A percentile compares a stretch with the other conserved stretches of the same genome.
Evolutionary conservation across 192 early-diverging fungal species (phyloP).

Genomic region (Coemansia umbellata): DNA sequence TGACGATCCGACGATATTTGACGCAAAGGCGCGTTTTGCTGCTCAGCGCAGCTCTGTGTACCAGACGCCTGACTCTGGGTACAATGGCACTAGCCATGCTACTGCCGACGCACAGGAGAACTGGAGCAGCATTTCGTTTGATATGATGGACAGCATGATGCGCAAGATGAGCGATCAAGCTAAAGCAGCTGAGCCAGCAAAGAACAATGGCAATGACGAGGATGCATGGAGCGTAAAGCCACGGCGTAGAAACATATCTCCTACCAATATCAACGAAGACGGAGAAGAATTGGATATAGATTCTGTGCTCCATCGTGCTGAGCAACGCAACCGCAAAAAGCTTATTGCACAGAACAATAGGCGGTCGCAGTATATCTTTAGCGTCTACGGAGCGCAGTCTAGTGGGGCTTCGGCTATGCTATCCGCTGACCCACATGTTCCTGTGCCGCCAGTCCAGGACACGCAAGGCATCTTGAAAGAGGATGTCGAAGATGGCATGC

Average conservation of each 20-base stretch:
- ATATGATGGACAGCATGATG: slow-evolving; percentile 4
- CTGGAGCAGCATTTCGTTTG: slow-evolving; percentile 13
- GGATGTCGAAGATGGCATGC: slow-evolving; percentile 50
- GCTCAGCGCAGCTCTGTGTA: slow-evolving; percentile 47
- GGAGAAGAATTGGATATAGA: slow-evolving; percentile 28
- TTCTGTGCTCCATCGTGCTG: slow-evolving; percentile 31
- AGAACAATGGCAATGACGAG: not conserved
- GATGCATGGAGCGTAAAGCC: not conserved
- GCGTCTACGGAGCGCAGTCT: not conserved
- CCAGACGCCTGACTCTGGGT: slow-evolving; percentile 26
- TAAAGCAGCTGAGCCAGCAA: not conserved
- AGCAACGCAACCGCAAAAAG: slow-evolving; percentile 25
- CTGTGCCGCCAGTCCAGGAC: not conserved
- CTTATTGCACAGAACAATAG: slow-evolving; percentile 50
- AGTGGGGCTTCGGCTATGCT: not conserved
- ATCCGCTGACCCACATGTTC: not conserved
- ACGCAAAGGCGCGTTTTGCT: slow-evolving; percentile 44
- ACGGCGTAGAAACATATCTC: not conserved
- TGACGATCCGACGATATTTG: slow-evolving; percentile 38
- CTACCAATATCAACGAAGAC: not conserved
- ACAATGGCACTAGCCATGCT: not conserved
- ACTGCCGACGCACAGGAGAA: slow-evolving; percentile 3
- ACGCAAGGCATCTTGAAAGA: slow-evolving; percentile 9
- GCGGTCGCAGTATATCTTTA: slow-evolving; percentile 37
- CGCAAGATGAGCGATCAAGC: slow-evolving; percentile 16